Evolutionary conservation across 441 rosid genomes (phyloP).

Genomic region (Populus trichocarpa): DNA sequence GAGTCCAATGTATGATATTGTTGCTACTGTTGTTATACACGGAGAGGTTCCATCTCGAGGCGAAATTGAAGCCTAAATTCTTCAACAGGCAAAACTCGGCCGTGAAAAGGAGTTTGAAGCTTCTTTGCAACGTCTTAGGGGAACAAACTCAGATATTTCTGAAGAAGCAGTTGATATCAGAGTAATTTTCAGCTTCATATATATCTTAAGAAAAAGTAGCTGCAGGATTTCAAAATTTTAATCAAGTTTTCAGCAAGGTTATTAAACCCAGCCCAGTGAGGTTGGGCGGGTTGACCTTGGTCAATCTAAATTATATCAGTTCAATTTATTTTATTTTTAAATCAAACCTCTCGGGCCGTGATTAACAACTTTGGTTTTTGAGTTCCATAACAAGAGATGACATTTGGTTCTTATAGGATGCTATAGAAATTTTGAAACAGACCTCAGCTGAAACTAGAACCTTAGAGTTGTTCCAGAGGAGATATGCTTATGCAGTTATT

Average conservation of each 20-base stretch:
- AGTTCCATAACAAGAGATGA: neutral
- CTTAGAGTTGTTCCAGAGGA: slow-evolving; percentile 31
- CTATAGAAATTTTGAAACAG: slow-evolving; percentile 19
- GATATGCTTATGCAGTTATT: slow-evolving; percentile 31
- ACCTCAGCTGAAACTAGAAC: slow-evolving; percentile 15
- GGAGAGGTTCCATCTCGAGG: neutral
- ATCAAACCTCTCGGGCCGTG: neutral
- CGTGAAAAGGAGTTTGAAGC: neutral
- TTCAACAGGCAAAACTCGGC: neutral
- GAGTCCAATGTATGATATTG: neutral
- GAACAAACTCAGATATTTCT: neutral
- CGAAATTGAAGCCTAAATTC: neutral
- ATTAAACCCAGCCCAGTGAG: no score
- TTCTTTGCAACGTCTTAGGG: neutral
- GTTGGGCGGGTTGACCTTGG: no score
- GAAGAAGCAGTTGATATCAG: neutral
- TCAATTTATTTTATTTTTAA: no score
- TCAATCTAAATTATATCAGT: no score
- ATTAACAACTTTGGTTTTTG: neutral
- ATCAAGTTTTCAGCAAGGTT: no score
- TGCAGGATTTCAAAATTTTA: no score
- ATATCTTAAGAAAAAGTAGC: no score
- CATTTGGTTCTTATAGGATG: slow-evolving; percentile 17
- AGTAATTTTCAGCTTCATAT: neutral
- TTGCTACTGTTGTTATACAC: neutral